A percentile compares a stretch with the other conserved stretches of the same genome.
phyloP scores from a whole-genome alignment of 495 filamentous ascomycete genomes.

The Xylaria cubensis region DNA sequence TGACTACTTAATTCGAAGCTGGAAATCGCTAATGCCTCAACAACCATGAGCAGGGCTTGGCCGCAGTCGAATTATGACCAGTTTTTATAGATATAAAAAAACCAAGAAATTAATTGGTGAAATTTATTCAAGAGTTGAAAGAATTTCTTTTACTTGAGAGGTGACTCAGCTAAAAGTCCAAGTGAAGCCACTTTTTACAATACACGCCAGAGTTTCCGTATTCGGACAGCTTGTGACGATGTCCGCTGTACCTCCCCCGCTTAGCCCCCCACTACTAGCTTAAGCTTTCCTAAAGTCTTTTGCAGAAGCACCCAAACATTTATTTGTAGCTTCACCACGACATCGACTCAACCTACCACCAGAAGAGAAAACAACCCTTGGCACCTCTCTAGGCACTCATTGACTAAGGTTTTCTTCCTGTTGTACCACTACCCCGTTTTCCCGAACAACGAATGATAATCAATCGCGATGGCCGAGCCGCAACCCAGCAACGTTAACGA shows the following conservation, averaged over 20 bases:
- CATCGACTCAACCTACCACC: background rate
- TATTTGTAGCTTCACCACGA: background rate
- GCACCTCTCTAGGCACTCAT: background rate
- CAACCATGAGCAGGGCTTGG: background rate
- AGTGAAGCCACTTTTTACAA: slow-evolving; percentile 19
- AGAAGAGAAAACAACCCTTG: background rate
- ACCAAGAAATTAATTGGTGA: background rate
- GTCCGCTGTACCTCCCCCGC: background rate
- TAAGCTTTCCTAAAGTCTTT: background rate
- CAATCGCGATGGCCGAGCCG: slow-evolving; percentile 61
- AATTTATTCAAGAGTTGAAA: background rate
- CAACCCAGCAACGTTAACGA: slow-evolving; percentile 63
- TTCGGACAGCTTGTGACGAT: slow-evolving; percentile 22
- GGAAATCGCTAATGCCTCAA: background rate
- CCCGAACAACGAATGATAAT: background rate
- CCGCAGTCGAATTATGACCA: background rate
- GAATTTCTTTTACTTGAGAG: background rate
- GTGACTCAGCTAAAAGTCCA: slow-evolving; percentile 2
- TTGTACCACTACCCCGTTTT: background rate
- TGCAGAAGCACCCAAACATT: background rate
- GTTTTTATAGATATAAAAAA: background rate
- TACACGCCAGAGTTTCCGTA: background rate
- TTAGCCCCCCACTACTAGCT: slow-evolving; percentile 2
- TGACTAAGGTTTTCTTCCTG: too few relatives aligned
- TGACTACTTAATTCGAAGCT: too few relatives aligned